phyloP scores from a whole-genome alignment of 2,329 filamentous ascomycete genomes.

The Colletotrichum abscissum region DNA sequence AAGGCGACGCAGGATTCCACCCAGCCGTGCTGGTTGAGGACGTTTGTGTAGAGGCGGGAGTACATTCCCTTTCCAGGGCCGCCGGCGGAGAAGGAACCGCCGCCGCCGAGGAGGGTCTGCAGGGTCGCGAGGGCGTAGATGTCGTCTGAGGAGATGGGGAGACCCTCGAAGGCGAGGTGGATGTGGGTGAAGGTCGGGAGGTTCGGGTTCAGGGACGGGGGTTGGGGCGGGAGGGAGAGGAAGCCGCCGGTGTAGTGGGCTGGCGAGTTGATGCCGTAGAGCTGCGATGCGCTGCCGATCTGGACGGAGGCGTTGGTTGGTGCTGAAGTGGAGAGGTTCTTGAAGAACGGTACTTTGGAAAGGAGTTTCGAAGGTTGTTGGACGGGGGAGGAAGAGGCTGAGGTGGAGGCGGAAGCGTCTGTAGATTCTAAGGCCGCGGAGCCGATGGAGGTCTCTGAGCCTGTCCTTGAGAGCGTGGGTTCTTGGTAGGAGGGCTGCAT shows the following conservation, averaged over 20 bases:
- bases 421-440: slow-evolving; percentile 49
- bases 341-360: slow-evolving; percentile 89
- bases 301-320: slow-evolving; percentile 69
- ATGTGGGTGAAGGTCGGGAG: slow-evolving; percentile 89
- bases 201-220: slow-evolving; percentile 80
- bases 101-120: slow-evolving; percentile 94
- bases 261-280: slow-evolving; percentile 69
- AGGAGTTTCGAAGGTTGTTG: slow-evolving; percentile 73
- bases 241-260: slow-evolving; percentile 95
- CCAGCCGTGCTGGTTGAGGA: slow-evolving; percentile 97
- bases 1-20: slow-evolving; percentile 96
- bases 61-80: slow-evolving; percentile 99
- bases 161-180: slow-evolving; percentile 93
- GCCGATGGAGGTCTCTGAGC: slow-evolving; percentile 67
- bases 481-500: slow-evolving; percentile 71
- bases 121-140: slow-evolving; percentile 97
- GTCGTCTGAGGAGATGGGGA: slow-evolving; percentile 89
- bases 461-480: slow-evolving; percentile 63
- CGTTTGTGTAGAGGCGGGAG: slow-evolving; percentile 95
- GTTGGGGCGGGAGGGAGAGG: slow-evolving; percentile 83
- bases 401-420: slow-evolving; percentile 46
- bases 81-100: slow-evolving; percentile 95
- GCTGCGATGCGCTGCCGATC: slow-evolving; percentile 51
- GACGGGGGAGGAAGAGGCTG: slow-evolving; percentile 46
- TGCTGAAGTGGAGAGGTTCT: slow-evolving; percentile 84